phyloP scores from a whole-genome alignment of 768 basidiomycete genomes.

The Guyanaporus albipodus region DNA sequence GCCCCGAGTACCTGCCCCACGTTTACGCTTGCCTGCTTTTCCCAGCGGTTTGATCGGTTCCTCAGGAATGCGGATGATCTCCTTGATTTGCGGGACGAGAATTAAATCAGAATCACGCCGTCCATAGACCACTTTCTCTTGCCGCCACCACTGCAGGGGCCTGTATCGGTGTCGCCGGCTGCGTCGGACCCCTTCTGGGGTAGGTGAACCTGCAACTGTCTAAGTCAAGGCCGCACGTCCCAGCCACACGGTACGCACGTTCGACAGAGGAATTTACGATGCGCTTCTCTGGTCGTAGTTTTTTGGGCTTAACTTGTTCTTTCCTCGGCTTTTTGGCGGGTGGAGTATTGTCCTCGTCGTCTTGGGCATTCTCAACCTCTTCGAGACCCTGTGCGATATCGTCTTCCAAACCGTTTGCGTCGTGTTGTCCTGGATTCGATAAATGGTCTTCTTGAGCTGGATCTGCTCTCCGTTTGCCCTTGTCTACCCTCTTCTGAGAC shows the following conservation, averaged over 20 bases:
- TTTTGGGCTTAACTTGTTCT: constrained; percentile 27
- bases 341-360: constrained; percentile 37
- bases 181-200: constrained; percentile 56
- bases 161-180: constrained; percentile 62
- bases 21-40: constrained; percentile 35
- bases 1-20: constrained; percentile 27
- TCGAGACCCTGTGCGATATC: constrained; percentile 42
- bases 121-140: constrained; percentile 83
- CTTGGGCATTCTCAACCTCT: constrained; percentile 49
- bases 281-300: constrained; percentile 25
- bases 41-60: constrained; percentile 48
- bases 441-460: constrained; percentile 12
- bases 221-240: constrained; percentile 5
- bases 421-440: constrained; percentile 6
- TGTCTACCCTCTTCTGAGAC: constrained; percentile 27
- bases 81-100: constrained; percentile 62
- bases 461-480: constrained; percentile 41
- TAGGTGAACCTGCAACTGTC: constrained; percentile 19
- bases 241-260: constrained; percentile 15
- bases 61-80: constrained; percentile 56
- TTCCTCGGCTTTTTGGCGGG: constrained; percentile 27
- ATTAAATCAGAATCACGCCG: constrained; percentile 48
- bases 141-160: constrained; percentile 92
- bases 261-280: constrained; percentile 15
- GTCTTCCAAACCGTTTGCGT: constrained; percentile 35